These are phyloP conservation scores for Chrysoporthe puriensis DNA, from an alignment of 2,329 filamentous ascomycete genomes.

Conservation along the genomic window DNA sequence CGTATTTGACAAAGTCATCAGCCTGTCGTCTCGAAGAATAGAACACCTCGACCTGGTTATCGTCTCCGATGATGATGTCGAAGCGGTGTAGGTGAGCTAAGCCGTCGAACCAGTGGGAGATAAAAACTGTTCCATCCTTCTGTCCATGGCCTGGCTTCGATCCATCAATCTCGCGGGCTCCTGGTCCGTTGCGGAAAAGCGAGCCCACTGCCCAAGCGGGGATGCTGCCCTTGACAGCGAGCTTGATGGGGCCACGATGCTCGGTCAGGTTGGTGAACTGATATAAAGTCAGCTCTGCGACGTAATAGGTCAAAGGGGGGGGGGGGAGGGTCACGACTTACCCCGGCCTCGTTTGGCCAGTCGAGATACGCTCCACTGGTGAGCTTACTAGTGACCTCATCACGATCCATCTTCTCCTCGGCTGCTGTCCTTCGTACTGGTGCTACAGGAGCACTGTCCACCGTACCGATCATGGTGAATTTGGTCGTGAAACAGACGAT, in stretches of 20 bases:
- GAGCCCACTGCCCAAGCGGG: slow-evolving; percentile 72
- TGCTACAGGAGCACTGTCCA: neutral
- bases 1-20: slow-evolving; percentile 63
- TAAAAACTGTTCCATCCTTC: slow-evolving; percentile 49
- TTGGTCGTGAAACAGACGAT: neutral
- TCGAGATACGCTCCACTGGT: slow-evolving; percentile 41
- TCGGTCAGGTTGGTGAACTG: slow-evolving; percentile 72
- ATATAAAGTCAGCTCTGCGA: neutral
- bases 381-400: slow-evolving; percentile 24
- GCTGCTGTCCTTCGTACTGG: slow-evolving; percentile 4
- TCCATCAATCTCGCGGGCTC: slow-evolving; percentile 62
- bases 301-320: neutral
- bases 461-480: neutral
- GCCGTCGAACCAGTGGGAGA: slow-evolving; percentile 83
- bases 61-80: slow-evolving; percentile 53
- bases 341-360: slow-evolving; percentile 54
- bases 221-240: slow-evolving; percentile 67
- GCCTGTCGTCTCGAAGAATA: slow-evolving; percentile 75
- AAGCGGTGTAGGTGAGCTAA: slow-evolving; percentile 74
- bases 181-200: slow-evolving; percentile 76
- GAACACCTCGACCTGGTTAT: slow-evolving; percentile 49
- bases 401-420: slow-evolving; percentile 18
- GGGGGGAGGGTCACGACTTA: slow-evolving; percentile 34
- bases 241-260: slow-evolving; percentile 65
- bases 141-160: slow-evolving; percentile 52